Conservation (phyloP, 257 asterid species). For the Solanum stenotomum region DNA sequence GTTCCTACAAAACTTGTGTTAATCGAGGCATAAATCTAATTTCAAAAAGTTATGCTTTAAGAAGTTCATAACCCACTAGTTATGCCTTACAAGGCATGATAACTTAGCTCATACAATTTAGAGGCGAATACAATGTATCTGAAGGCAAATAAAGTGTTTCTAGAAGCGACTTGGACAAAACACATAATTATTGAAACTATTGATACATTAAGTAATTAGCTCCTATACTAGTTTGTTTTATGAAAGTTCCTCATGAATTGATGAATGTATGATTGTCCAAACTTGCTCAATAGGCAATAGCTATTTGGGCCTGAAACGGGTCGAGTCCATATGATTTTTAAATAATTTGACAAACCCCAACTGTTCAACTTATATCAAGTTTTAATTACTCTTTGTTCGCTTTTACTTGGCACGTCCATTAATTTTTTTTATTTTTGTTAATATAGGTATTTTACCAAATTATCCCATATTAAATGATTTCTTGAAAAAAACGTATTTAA, state of each 20-base stretch:
- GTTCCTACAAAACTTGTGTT: background rate
- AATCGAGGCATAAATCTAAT: background rate
- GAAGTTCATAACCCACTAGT: background rate
- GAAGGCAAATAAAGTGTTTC: background rate
- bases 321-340: background rate
- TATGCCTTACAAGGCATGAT: background rate
- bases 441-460: too few species aligned
- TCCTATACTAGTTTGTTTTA: too few species aligned
- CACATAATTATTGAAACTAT: too few species aligned
- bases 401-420: too few species aligned
- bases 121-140: background rate
- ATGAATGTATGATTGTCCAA: background rate
- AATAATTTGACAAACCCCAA: background rate
- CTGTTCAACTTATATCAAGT: background rate
- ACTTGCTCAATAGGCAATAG: background rate
- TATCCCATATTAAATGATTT: too few species aligned
- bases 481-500: too few species aligned
- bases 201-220: background rate
- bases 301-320: background rate
- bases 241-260: background rate
- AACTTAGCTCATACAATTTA: background rate
- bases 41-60: background rate
- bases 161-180: too few species aligned
- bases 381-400: background rate
- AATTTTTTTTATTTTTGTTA: too few species aligned